These are phyloP conservation scores for Arthrobotrys megalospora DNA, from an alignment of 2,329 filamentous ascomycete species.

Conservation along the genomic window DNA sequence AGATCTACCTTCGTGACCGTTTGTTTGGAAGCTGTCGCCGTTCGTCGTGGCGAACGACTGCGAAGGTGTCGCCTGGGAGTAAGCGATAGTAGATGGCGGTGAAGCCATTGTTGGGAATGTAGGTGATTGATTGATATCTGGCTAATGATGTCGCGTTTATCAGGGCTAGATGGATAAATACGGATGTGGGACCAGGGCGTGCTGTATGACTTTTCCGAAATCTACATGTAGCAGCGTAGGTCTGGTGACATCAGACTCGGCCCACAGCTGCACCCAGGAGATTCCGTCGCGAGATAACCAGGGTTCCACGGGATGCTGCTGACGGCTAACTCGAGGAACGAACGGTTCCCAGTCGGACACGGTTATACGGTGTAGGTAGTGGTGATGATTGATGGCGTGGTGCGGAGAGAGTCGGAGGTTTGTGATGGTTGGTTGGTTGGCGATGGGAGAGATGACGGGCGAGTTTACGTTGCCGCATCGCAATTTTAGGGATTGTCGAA, in stretches of 20 bases:
- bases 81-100: constrained; percentile 50
- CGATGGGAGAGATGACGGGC: constrained; percentile 15
- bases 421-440: constrained; percentile 22
- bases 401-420: constrained; percentile 10
- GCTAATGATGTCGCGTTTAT: constrained; percentile 41
- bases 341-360: neutral
- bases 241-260: constrained; percentile 49
- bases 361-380: neutral
- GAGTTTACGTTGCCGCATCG: constrained; percentile 39
- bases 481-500: constrained; percentile 21
- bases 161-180: constrained; percentile 40
- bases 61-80: constrained; percentile 53
- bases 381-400: constrained; percentile 1
- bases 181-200: constrained; percentile 16
- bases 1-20: constrained; percentile 43
- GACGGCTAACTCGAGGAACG: neutral
- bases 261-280: neutral
- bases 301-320: constrained; percentile 2
- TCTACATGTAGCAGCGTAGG: constrained; percentile 1
- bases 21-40: constrained; percentile 50
- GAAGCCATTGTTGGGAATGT: constrained; percentile 48
- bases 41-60: constrained; percentile 54
- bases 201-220: constrained; percentile 18
- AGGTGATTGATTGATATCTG: constrained; percentile 21
- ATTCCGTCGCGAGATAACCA: neutral